These are phyloP conservation scores for Logfia minima DNA, from an alignment of 129 eudicot species.

Conservation along the genomic window DNA sequence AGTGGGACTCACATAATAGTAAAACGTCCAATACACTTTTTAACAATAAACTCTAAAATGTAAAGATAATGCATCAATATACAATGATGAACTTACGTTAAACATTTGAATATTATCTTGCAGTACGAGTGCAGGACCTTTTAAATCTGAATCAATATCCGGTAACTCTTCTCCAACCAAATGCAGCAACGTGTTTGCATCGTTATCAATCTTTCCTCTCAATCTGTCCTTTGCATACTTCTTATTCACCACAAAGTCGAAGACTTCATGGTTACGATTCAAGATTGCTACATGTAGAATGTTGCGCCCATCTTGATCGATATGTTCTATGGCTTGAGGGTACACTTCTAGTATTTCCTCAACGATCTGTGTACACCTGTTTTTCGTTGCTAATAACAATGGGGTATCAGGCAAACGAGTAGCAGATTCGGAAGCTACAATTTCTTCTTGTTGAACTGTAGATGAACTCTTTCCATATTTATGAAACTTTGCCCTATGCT, in stretches of 20 bases:
- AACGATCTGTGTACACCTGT: slow-evolving; percentile 29
- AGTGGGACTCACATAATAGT: too few relatives aligned
- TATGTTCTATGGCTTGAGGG: slow-evolving; percentile 46
- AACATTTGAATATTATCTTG: slow-evolving; percentile 39
- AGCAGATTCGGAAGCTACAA: neutral
- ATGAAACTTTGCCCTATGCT: slow-evolving; percentile 10
- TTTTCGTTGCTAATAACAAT: slow-evolving; percentile 38
- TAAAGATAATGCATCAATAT: too few relatives aligned
- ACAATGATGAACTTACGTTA: slow-evolving; percentile 19
- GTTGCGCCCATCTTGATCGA: slow-evolving; percentile 32
- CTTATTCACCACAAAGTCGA: slow-evolving; percentile 17
- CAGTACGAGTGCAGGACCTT: slow-evolving; percentile 33
- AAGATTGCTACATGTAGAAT: slow-evolving; percentile 41
- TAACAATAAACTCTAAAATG: too few relatives aligned
- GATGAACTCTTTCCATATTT: slow-evolving; percentile 19
- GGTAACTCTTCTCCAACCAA: slow-evolving; percentile 31
- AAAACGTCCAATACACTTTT: too few relatives aligned
- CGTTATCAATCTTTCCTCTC: slow-evolving; percentile 27
- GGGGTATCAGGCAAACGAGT: slow-evolving; percentile 33
- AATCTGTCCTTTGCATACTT: slow-evolving; percentile 27
- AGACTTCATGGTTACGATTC: slow-evolving; percentile 23
- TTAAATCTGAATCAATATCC: neutral
- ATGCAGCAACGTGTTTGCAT: slow-evolving; percentile 45
- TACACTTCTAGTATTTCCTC: slow-evolving; percentile 23
- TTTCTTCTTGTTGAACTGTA: neutral